Conservation (phyloP, 1,284 basidiomycete species). For the Cutaneotrichosporon arboriforme region DNA sequence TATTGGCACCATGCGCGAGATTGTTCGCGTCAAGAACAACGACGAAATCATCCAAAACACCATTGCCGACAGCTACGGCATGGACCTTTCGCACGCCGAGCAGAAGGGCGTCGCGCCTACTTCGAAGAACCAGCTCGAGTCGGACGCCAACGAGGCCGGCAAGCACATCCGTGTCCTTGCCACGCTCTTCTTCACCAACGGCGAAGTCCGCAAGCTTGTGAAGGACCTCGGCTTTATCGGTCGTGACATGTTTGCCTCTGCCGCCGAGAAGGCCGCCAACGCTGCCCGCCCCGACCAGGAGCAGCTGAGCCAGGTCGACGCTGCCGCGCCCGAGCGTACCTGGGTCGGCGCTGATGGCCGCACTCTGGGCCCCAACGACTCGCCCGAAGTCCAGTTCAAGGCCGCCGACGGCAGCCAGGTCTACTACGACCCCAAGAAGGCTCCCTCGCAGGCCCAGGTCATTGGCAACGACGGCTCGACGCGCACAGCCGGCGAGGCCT, state of each 20-base stretch:
- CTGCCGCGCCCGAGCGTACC: conserved; percentile 32
- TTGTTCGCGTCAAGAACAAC: conserved; percentile 74
- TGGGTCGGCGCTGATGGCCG: conserved; percentile 8
- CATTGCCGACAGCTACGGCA: conserved; percentile 55
- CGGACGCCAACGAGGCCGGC: conserved; percentile 63
- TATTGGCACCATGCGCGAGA: conserved; percentile 52
- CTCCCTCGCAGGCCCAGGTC: conserved; percentile 34
- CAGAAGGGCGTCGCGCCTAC: conserved; percentile 1
- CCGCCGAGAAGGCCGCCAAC: conserved; percentile 68
- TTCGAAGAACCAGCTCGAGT: conserved; percentile 51
- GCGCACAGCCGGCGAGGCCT: conserved; percentile 32
- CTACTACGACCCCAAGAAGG: conserved; percentile 50
- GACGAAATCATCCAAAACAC: conserved; percentile 88
- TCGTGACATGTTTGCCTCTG: conserved; percentile 75
- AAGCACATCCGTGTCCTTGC: conserved; percentile 79
- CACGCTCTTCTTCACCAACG: conserved; percentile 79
- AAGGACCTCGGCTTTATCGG: conserved; percentile 75
- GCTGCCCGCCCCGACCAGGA: conserved; percentile 64
- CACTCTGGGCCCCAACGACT: conserved; percentile 37
- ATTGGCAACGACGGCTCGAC: conserved; percentile 43
- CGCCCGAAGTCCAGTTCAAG: conserved; percentile 43
- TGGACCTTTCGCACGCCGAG: conserved; percentile 6
- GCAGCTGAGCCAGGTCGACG: conserved; percentile 61
- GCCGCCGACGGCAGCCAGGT: conserved; percentile 45
- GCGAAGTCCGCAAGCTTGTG: conserved; percentile 81